A percentile compares a stretch with the other conserved stretches of the same genome.
Evolutionary conservation across 2,329 filamentous ascomycete species (phyloP).

Genomic region (Fusarium sp.): DNA sequence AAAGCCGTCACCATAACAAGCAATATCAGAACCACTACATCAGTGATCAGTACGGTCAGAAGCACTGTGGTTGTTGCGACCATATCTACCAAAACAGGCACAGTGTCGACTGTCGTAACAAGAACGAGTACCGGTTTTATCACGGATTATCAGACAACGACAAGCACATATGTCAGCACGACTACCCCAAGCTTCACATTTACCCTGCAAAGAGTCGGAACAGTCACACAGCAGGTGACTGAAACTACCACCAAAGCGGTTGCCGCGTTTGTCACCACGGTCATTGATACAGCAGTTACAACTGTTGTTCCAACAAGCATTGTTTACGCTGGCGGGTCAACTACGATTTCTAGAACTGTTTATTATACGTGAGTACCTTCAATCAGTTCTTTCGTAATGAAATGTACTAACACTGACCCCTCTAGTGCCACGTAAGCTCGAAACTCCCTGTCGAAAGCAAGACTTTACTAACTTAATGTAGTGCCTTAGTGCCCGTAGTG

Average conservation of each 20-base stretch:
- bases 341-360: background rate
- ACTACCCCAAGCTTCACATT: background rate
- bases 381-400: fast-evolving
- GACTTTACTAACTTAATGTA: background rate
- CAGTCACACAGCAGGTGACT: background rate
- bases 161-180: background rate
- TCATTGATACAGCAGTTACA: background rate
- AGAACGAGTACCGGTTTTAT: background rate
- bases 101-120: background rate
- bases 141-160: background rate
- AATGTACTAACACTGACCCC: background rate
- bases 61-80: background rate
- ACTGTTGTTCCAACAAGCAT: background rate
- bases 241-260: background rate
- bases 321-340: background rate
- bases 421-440: background rate
- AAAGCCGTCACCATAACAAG: background rate
- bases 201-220: background rate
- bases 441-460: background rate
- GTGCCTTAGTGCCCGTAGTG: background rate
- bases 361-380: background rate
- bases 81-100: background rate
- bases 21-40: background rate
- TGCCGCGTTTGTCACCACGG: background rate
- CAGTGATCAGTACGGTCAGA: background rate